Evolutionary conservation across 2,329 filamentous ascomycete species (phyloP).

Genomic region (Hymenoscyphus infarciens): DNA sequence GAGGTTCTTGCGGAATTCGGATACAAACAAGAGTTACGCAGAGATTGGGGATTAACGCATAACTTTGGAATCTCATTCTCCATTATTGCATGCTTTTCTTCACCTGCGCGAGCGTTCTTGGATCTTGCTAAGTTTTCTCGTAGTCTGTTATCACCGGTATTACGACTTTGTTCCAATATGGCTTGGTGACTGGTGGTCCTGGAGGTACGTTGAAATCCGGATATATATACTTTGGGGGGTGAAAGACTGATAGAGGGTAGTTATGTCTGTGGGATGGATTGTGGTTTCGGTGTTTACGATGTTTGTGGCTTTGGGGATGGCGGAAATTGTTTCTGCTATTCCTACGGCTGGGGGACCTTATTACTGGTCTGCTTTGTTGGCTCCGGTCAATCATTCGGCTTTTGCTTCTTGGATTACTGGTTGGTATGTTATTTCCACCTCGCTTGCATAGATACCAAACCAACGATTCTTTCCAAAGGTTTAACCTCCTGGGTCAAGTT

Average conservation of each 20-base stretch:
- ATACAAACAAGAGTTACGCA: slow-evolving; percentile 56
- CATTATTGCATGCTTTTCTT: slow-evolving; percentile 48
- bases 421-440: slow-evolving; percentile 31
- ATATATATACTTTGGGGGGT: background rate
- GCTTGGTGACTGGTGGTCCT: slow-evolving; percentile 51
- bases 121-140: slow-evolving; percentile 7
- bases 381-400: slow-evolving; percentile 44
- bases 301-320: slow-evolving; percentile 52
- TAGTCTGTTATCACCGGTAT: slow-evolving; percentile 57
- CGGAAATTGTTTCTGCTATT: slow-evolving; percentile 57
- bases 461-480: slow-evolving; percentile 32
- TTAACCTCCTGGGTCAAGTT: slow-evolving; percentile 47
- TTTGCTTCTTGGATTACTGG: slow-evolving; percentile 48
- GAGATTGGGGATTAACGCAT: slow-evolving; percentile 56
- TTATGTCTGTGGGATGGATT: slow-evolving; percentile 55
- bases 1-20: slow-evolving; percentile 52
- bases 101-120: background rate
- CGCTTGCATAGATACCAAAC: background rate
- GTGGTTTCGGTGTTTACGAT: slow-evolving; percentile 53
- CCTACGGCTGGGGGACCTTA: slow-evolving; percentile 57
- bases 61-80: slow-evolving; percentile 62
- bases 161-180: slow-evolving; percentile 56
- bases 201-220: slow-evolving; percentile 43
- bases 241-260: slow-evolving; percentile 29
- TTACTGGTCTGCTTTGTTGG: slow-evolving; percentile 57